A percentile compares a stretch with the other conserved stretches of the same genome.
These are phyloP conservation scores for Alternaria ethzedia DNA, from an alignment of 2,329 filamentous ascomycete species.

Conservation along the genomic window DNA sequence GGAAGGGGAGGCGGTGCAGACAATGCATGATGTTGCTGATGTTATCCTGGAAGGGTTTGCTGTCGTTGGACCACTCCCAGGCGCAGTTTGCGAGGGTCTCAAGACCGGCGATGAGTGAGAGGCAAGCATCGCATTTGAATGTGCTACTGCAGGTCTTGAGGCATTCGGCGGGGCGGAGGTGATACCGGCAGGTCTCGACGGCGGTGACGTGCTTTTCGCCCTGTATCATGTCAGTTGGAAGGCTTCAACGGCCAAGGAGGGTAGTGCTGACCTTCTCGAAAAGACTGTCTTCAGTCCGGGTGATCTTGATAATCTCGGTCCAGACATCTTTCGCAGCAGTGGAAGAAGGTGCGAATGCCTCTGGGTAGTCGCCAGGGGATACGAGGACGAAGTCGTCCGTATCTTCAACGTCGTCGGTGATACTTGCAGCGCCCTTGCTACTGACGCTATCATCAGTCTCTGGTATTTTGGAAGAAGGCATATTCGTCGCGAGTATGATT, in stretches of 20 bases:
- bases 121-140: background rate
- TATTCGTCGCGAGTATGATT: background rate
- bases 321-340: background rate
- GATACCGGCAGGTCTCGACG: background rate
- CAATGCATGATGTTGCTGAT: background rate
- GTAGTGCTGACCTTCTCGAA: background rate
- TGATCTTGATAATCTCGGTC: background rate
- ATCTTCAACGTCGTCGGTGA: background rate
- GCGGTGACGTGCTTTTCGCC: background rate
- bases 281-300: background rate
- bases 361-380: background rate
- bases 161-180: background rate
- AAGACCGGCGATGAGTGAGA: background rate
- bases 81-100: background rate
- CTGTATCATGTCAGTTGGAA: background rate
- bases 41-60: background rate
- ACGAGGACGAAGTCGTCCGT: background rate
- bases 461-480: background rate
- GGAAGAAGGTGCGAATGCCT: background rate
- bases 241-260: background rate
- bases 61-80: background rate
- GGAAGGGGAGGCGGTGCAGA: background rate
- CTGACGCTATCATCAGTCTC: background rate
- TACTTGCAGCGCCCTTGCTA: background rate
- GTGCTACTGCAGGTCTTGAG: background rate